Base-by-base conservation (phyloP, 1,139 yeast genomes). In the Geotrichum europaeum region DNA sequence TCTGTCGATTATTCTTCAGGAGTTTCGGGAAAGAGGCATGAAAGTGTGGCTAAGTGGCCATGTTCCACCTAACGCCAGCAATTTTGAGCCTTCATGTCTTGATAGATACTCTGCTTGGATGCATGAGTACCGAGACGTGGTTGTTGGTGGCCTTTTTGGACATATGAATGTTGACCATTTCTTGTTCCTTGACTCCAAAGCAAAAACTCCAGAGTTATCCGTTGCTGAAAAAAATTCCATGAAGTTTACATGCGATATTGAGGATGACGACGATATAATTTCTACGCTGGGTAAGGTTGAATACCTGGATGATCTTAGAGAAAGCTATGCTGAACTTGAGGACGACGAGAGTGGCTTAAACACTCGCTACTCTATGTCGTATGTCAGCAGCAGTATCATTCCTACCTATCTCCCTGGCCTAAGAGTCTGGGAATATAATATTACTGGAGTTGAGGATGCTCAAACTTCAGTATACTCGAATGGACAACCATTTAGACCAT, bases 101-200 rank as follows among this genome's bases (percentile, higher is more conserved):
- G 78, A 90, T 58, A 88, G 89, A 71, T 86, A 84, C 70, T 81
- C 87, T 43, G 80, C 84, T 25, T 89, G 96, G 96, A 75, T 84
- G 51, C 83, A 88, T 68, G 96, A 88, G 70, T 89, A 85, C 70
- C 79, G 96, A 65, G 96, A 89, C 70, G 81, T 89, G 47, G 86
- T 89, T 51, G 78, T 89, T 65, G 96, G 96, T 36, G 91, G 92
- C 15, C 75, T 89, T 40, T 89, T 81, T 71, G 96, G 96, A 0
- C 96, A 89, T 70, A 89, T 89, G 96, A 89, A 89, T 72, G 77
- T 89, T 62, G 96, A 89, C 70, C 96, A 89, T 74, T 89, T 88
- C 69, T 79, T 87, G 54, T 89, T 96, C 0, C 78, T 86, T 65
- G 94, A 89, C 74, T 22, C 40, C 36, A 47, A 57, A 34, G 59